Percentiles rank a stretch among this genome's conserved stretches.
Evolutionary conservation across 352 stramenopile species (phyloP).

Genomic region (Pythium phragmiticola): DNA sequence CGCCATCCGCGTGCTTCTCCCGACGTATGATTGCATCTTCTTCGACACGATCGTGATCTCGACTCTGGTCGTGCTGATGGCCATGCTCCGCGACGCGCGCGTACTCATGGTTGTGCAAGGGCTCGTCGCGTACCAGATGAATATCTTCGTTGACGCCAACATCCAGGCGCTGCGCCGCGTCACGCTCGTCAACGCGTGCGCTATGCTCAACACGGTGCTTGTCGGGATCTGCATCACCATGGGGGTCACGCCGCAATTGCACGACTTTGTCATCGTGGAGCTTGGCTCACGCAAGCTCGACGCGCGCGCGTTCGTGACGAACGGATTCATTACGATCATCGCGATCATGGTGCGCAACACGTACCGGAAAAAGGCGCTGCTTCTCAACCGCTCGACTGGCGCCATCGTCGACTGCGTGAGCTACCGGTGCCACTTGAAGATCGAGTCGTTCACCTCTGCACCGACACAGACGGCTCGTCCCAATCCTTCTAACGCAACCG

Average conservation of each 20-base stretch:
- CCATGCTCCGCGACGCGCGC: constrained; percentile 15
- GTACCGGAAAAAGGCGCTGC: constrained; percentile 12
- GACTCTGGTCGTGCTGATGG: constrained; percentile 12
- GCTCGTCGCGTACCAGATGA: constrained; percentile 17
- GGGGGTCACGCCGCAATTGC: constrained; percentile 2
- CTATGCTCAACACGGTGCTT: constrained; percentile 5
- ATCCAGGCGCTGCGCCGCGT: constrained; percentile 16
- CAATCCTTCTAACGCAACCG: neutral
- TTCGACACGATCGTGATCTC: constrained; percentile 2
- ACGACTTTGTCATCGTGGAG: constrained; percentile 5
- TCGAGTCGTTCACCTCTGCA: neutral
- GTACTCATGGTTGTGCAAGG: constrained; percentile 8
- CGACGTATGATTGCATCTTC: constrained; percentile 24
- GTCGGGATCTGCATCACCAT: neutral
- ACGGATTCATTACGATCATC: constrained; percentile 19
- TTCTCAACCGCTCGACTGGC: constrained; percentile 13
- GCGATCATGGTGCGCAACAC: constrained; percentile 23
- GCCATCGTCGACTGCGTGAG: constrained; percentile 25
- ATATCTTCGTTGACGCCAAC: constrained; percentile 25
- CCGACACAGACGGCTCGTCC: neutral
- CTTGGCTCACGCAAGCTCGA: constrained; percentile 9
- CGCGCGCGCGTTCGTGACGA: constrained; percentile 10
- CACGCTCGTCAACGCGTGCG: constrained; percentile 15
- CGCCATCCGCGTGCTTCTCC: constrained; percentile 12
- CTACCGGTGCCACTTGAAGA: constrained; percentile 17